Evolutionary conservation across 148 eudicot genomes (phyloP), one percentile per base, ranked within the genome.

Genomic region (Persicaria maculosa): DNA sequence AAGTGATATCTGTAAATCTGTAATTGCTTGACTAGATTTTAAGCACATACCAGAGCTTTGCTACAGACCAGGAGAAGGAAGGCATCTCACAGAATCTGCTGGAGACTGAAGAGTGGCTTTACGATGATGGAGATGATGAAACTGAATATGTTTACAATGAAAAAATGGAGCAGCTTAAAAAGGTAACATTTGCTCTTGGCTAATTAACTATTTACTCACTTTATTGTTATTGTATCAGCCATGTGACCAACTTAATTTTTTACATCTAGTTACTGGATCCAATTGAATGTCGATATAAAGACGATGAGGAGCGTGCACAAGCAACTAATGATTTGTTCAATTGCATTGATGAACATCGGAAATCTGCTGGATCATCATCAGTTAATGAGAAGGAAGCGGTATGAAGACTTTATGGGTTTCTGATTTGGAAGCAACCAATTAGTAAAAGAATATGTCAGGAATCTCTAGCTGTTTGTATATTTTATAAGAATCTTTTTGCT

Each of bases 61-160:
- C 86, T 68, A 74, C 89, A 4, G 96, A 90, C 44, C 76, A 84
- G 31, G 97, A 95, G 75, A 90, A 81, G 80, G 91, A 90, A 76
- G 85, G 74, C 11, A 81, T 95, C 62, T 84, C 90, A 57, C 72
- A 78, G 82, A 83, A 75, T 50, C 79, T 95, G 69, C 96, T 87
- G 79, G 81, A 87, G 77, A 88, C 92, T 47, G 97, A 95, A 80
- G 97, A 95, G 50, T 95, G 97, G 97, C 96, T 95, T 48, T 95
- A 95, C 76, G 98, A 92, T 70, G 98, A 95, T 50, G 96, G 97
- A 62, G 96, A 87, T 83, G 92, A 92, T 80, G 96, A 92, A 81
- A 81, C 96, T 79, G 96, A 91, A 74, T 50, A 74, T 53, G 85
- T 85, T 72, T 95, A 92, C 77, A 70, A 86, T 52, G 72, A 86